Evolutionary conservation across 148 eudicot genomes (phyloP).

Genomic region (Suaeda aralocaspica): DNA sequence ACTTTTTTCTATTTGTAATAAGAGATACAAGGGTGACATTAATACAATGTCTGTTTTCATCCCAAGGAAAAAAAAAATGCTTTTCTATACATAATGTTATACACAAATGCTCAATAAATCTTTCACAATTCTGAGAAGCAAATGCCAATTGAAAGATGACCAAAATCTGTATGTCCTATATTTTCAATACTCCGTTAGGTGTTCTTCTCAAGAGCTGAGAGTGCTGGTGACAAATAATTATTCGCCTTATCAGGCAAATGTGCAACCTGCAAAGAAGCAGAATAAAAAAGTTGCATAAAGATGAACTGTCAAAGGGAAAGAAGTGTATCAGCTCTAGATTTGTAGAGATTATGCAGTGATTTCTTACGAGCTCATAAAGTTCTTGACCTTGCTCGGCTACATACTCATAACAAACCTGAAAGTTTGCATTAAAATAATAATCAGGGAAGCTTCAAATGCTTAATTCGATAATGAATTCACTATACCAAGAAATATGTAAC

Average conservation of each 20-base stretch:
- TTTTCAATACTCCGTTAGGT: constrained; percentile 51
- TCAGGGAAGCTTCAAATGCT: not conserved
- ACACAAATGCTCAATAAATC: constrained; percentile 7
- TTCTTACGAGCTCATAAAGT: constrained; percentile 83
- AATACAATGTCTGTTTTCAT: constrained; percentile 3
- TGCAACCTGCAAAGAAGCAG: constrained; percentile 58
- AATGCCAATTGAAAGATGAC: not conserved
- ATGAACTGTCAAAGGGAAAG: not conserved
- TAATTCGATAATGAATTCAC: constrained; percentile 1
- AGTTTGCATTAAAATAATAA: constrained; percentile 5
- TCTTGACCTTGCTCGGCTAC: constrained; percentile 91
- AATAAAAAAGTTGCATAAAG: not conserved
- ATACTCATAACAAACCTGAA: constrained; percentile 91
- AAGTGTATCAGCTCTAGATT: not conserved
- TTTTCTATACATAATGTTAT: not conserved
- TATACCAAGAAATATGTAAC: constrained; percentile 18
- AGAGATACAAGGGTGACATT: constrained; percentile 1
- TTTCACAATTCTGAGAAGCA: constrained; percentile 6
- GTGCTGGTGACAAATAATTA: constrained; percentile 89
- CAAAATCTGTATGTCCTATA: constrained; percentile 18
- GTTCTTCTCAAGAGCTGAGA: constrained; percentile 85
- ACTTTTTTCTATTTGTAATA: not conserved
- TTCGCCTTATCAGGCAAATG: constrained; percentile 99
- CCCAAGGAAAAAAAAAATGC: constrained; percentile 2
- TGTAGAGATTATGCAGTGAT: not conserved